A percentile compares a stretch with the other conserved stretches of the same genome.
Conservation (phyloP, 2,329 filamentous ascomycete genomes). For the Colletotrichum sp. region DNA sequence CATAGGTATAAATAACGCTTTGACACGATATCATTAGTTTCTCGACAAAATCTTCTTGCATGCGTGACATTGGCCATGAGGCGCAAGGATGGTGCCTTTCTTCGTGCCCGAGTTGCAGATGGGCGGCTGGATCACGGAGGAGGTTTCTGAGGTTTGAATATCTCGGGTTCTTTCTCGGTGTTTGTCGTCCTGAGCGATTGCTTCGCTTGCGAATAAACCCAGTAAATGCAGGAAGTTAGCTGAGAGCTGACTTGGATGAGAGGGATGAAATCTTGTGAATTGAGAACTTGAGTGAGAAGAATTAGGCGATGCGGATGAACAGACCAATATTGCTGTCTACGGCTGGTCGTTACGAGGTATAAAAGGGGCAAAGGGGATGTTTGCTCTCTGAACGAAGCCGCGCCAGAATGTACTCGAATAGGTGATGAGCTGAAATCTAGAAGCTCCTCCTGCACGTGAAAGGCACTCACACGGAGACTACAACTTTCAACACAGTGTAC, state of each 20-base stretch:
- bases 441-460: too few relatives aligned
- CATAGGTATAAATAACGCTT: rapidly evolving
- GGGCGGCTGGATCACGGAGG: rapidly evolving
- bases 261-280: not conserved
- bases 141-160: rapidly evolving
- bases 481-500: too few relatives aligned
- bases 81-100: not conserved
- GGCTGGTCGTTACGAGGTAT: not conserved
- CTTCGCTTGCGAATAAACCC: rapidly evolving
- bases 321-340: not conserved
- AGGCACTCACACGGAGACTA: too few relatives aligned
- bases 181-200: rapidly evolving
- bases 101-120: not conserved
- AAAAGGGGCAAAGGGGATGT: not conserved
- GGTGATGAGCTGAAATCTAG: too few relatives aligned
- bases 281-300: not conserved
- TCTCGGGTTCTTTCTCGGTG: not conserved
- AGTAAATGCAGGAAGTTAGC: rapidly evolving
- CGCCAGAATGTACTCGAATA: too few relatives aligned
- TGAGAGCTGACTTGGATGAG: not conserved
- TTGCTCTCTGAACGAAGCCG: not conserved
- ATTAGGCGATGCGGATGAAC: too few relatives aligned
- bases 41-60: too few relatives aligned
- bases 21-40: rapidly evolving
- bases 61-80: too few relatives aligned